Evolutionary conservation across 2,329 filamentous ascomycete species (phyloP), one percentile per base, ranked within the genome.

Genomic region (Mycogone perniciosa): DNA sequence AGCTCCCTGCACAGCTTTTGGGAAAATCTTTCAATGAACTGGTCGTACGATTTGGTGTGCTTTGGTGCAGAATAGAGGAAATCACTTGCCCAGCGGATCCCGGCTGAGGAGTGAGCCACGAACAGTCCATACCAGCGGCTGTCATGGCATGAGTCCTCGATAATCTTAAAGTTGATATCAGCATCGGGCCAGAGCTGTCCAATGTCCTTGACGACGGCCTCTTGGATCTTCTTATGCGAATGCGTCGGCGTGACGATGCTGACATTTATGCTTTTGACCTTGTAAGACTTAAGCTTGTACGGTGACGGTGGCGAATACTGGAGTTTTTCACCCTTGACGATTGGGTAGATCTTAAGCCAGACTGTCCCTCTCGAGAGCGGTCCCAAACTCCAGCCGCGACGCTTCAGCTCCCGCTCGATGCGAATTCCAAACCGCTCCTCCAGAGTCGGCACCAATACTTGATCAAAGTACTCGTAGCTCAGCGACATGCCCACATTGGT

Each of bases 381-480:
- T 0, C 78, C 77, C 0, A 67, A 56, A 38, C 70, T 72, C 81
- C 81, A 85, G 7, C 77, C 75, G 6, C 79, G 72, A 20, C 45
- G 56, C 33, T 69, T 64, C 7, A 83, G 59, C 13, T 63, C 57
- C 6, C 78, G 62, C 52, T 76, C 70, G 4, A 80, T 69, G 1
- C 51, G 49, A 38, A 82, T 63, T 2, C 73, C 71, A 49, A 82
- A 81, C 4, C 70, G 68, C 2, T 70, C 66, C 58, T 79, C 69
- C 0, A 85, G 64, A 0, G 71, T 67, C 3, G 81, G 81, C 31
- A 83, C 64, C 1, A 85, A 68, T 0, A 84, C 76, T 58, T 84
- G 81, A 58, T 82, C 78, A 4, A 84, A 65, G 58, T 84, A 85
- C 58, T 85, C 81, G 52, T 72, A 82, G n/a, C 75, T 80, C 1